A percentile compares a stretch with the other conserved stretches of the same genome.
phyloP scores from a whole-genome alignment of 768 basidiomycete species.

The Suillus subaureus region DNA sequence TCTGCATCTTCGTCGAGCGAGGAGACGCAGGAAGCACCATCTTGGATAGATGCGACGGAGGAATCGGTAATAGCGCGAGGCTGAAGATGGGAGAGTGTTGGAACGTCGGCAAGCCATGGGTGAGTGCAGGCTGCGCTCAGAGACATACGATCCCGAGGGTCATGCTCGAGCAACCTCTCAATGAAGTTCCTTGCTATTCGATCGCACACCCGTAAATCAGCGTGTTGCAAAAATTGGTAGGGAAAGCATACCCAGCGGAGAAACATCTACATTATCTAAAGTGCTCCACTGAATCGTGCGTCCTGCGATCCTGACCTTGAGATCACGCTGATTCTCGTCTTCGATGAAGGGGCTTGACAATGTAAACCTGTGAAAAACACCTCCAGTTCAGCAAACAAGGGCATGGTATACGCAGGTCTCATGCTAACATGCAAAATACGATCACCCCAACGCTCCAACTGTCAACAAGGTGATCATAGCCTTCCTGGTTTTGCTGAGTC shows the following conservation, averaged over 20 bases:
- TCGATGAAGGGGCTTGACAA: slow-evolving; percentile 82
- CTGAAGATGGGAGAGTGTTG: background rate
- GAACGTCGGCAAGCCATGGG: slow-evolving; percentile 61
- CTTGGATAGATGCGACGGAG: slow-evolving; percentile 25
- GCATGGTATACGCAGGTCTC: slow-evolving; percentile 5
- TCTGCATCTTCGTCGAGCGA: slow-evolving; percentile 17
- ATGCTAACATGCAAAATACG: slow-evolving; percentile 81
- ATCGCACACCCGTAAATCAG: slow-evolving; percentile 33
- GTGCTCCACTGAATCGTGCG: slow-evolving; percentile 65
- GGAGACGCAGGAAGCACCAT: slow-evolving; percentile 10
- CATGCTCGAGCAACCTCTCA: slow-evolving; percentile 57
- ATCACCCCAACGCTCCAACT: slow-evolving; percentile 98
- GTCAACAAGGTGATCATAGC: slow-evolving; percentile 89
- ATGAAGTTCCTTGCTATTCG: slow-evolving; percentile 68
- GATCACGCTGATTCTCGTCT: slow-evolving; percentile 58
- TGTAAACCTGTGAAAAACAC: slow-evolving; percentile 56
- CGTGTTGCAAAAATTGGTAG: background rate
- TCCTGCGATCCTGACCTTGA: slow-evolving; percentile 60
- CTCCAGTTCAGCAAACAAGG: slow-evolving; percentile 13
- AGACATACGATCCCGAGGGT: slow-evolving; percentile 72
- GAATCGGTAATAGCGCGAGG: slow-evolving; percentile 18
- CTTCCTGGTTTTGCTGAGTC: slow-evolving; percentile 55
- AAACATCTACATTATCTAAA: slow-evolving; percentile 44
- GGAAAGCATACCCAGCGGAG: slow-evolving; percentile 45
- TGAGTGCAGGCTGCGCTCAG: slow-evolving; percentile 69